Evolutionary conservation across 805 yeast species (phyloP).

Genomic region (Naumovozyma dairenensis): DNA sequence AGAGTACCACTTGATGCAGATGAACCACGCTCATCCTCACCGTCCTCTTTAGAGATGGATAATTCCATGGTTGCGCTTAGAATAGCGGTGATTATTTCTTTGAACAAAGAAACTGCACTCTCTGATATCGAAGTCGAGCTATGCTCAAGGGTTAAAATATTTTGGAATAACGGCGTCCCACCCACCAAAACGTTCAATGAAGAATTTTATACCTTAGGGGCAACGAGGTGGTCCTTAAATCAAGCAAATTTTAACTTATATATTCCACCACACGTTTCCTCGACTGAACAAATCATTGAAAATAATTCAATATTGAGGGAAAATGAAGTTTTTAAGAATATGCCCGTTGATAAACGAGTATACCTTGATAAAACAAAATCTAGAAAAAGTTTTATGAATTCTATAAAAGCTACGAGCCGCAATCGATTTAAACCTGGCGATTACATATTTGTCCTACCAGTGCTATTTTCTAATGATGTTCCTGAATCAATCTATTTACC

Average conservation of each 20-base stretch:
- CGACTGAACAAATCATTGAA: slow-evolving; percentile 8
- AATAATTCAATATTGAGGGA: slow-evolving; percentile 3
- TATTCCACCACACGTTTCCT: slow-evolving; percentile 19
- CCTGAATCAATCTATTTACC: slow-evolving; percentile 44
- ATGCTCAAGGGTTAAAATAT: slow-evolving; percentile 34
- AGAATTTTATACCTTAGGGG: slow-evolving; percentile 41
- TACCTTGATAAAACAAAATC: slow-evolving; percentile 9
- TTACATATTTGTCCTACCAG: slow-evolving; percentile 57
- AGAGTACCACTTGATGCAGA: not conserved
- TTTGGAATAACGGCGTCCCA: slow-evolving; percentile 49
- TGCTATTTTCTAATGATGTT: slow-evolving; percentile 45
- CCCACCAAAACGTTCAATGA: slow-evolving; percentile 34
- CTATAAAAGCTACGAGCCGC: not conserved
- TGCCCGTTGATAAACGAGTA: slow-evolving; percentile 2
- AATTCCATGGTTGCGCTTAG: slow-evolving; percentile 37
- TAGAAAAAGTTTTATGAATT: slow-evolving; percentile 1
- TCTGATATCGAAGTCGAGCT: slow-evolving; percentile 35
- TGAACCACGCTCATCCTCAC: not conserved
- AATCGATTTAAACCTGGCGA: slow-evolving; percentile 45
- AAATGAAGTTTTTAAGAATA: slow-evolving; percentile 6
- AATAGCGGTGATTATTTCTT: slow-evolving; percentile 41
- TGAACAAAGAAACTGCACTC: slow-evolving; percentile 32
- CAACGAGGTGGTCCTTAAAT: slow-evolving; percentile 36
- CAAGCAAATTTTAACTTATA: slow-evolving; percentile 37
- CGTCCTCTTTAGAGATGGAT: slow-evolving; percentile 5